Base-by-base conservation (phyloP, 164 flowering plant species). In the Vitis rupestris region DNA sequence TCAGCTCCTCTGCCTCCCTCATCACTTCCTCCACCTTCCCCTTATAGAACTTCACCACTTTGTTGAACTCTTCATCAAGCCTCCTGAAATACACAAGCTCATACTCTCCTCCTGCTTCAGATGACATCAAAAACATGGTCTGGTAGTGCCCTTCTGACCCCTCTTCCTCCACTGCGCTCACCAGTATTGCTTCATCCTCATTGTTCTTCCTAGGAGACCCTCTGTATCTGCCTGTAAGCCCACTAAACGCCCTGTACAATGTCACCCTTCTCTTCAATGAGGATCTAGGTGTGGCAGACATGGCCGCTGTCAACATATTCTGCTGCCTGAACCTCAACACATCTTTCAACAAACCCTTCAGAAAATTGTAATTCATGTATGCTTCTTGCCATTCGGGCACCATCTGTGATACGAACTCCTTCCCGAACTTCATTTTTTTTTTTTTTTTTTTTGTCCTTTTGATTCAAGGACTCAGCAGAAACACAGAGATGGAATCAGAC, bases 61-160 rank as follows among this genome's bases (percentile, higher is more conserved):
- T 92, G 64, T 90, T 90, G 62, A 92, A 85, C 75, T 92, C 91
- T 15, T 80, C 85, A 66, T 92, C 94, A 16, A 92, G 85, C 66
- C 79, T 78, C 73, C 75, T 68, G 48, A 92, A 92, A 72, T 81
- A 92, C 66, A 78, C 65, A 15, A 77, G 67, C 76, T 92, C 96
- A 4, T 68, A 56, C 61, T 86, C 90, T 3, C 85, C 94, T 15
- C 94, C 94, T 8, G 69, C 78, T 0, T 82, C 92, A 0, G 84
- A 61, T 0, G 87, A 57, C 86, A 59, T 82, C 3, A 90, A 69
- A 53, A 92, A 86, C 75, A 67, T 79, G 3, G 89, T 87, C 72
- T 88, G 81, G 61, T 81, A 86, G 4, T 37, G 12, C 44, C 65
- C 73, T 16, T 71, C 77, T 51, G 48, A 53, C 6, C 71, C 77